A percentile compares a stretch with the other conserved stretches of the same genome.
Evolutionary conservation across 495 filamentous ascomycete genomes (phyloP).

Genomic region (Penicillium chermesinum): DNA sequence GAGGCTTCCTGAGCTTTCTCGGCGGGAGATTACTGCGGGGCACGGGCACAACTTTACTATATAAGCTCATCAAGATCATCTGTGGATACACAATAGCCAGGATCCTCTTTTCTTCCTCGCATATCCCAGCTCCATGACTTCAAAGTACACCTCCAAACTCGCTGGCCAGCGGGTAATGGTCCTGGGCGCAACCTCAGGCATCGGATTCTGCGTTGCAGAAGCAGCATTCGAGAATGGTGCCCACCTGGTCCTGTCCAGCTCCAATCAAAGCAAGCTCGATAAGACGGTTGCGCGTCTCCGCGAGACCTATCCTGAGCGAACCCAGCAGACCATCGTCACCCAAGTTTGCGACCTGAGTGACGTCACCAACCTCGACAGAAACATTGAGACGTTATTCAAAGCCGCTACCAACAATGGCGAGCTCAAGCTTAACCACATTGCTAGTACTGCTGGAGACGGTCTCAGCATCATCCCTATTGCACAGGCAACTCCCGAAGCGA

Average conservation of each 20-base stretch:
- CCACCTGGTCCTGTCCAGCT: constrained; percentile 51
- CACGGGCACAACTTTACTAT: too few species aligned
- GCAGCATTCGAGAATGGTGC: constrained; percentile 46
- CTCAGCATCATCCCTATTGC: constrained; percentile 28
- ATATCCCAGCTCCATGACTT: too few species aligned
- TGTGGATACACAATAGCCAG: too few species aligned
- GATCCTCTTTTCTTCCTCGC: too few species aligned
- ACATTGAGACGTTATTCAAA: constrained; percentile 45
- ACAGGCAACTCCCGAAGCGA: constrained; percentile 35
- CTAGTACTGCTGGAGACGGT: constrained; percentile 53
- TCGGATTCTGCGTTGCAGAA: constrained; percentile 53
- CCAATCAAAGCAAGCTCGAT: constrained; percentile 39
- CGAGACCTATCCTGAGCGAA: constrained; percentile 29
- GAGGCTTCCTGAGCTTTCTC: too few species aligned
- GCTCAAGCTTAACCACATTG: constrained; percentile 52
- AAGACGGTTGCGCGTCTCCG: constrained; percentile 37
- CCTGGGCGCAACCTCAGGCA: constrained; percentile 51
- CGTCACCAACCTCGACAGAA: constrained; percentile 32
- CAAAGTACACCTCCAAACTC: constrained; percentile 18
- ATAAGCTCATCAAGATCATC: too few species aligned
- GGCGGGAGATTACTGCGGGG: too few species aligned
- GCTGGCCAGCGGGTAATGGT: constrained; percentile 39
- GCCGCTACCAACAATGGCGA: constrained; percentile 18
- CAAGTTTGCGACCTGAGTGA: constrained; percentile 44
- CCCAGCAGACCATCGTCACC: constrained; percentile 6